phyloP scores from a whole-genome alignment of 164 flowering plant genomes.

The Umbilicus rupestris region DNA sequence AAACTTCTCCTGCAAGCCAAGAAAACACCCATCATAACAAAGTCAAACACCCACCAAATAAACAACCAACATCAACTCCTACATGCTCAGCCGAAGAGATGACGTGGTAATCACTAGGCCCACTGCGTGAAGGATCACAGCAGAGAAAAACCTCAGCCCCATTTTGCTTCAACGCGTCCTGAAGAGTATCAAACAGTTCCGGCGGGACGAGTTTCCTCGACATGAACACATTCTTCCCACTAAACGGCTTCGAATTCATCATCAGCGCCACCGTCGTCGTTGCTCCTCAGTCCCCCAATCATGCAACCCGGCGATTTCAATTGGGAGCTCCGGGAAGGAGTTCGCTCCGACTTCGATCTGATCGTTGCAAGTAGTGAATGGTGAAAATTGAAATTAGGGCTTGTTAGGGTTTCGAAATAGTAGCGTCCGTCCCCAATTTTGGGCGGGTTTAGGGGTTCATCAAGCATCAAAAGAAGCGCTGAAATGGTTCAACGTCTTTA shows the following conservation, averaged over 20 bases:
- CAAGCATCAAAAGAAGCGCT: too few relatives aligned
- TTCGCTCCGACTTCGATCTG: background rate
- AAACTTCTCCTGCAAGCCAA: constrained; percentile 71
- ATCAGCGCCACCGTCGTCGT: constrained; percentile 16
- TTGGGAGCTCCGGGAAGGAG: background rate
- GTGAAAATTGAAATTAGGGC: background rate
- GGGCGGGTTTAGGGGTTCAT: too few relatives aligned
- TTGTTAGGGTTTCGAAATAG: background rate
- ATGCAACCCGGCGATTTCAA: background rate
- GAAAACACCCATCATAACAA: background rate
- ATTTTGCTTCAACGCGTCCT: constrained; percentile 70
- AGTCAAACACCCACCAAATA: background rate
- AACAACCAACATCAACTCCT: background rate
- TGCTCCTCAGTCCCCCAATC: background rate
- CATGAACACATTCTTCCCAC: constrained; percentile 69
- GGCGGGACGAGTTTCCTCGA: constrained; percentile 80
- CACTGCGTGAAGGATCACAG: constrained; percentile 66
- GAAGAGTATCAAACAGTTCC: constrained; percentile 69
- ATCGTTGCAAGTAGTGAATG: background rate
- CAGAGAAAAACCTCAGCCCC: constrained; percentile 74
- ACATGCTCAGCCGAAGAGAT: constrained; percentile 76
- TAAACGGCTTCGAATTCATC: constrained; percentile 44
- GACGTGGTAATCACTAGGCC: constrained; percentile 68
- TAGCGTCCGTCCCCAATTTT: too few relatives aligned
- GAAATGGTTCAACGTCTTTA: too few relatives aligned